A percentile compares a stretch with the other conserved stretches of the same genome.
Evolutionary conservation across 768 basidiomycete genomes (phyloP).

Genomic region (Fistulinella prunicolor): DNA sequence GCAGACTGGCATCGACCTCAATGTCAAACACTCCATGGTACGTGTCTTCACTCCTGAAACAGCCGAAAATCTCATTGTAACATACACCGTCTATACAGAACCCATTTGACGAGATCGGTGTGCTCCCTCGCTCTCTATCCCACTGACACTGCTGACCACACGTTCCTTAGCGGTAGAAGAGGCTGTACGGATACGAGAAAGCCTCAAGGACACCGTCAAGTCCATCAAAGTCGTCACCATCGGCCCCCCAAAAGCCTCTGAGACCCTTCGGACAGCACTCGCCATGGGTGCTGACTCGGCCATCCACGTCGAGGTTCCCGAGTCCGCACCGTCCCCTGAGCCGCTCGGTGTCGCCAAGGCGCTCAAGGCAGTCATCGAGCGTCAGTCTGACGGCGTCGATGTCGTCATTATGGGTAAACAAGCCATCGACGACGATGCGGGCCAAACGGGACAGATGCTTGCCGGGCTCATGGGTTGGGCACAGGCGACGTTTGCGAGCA

Average conservation of each 20-base stretch:
- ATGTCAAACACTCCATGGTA: constrained; percentile 99
- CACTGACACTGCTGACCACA: too few relatives aligned
- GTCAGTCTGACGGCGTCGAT: constrained; percentile 62
- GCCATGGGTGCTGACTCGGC: constrained; percentile 97
- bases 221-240: constrained; percentile 93
- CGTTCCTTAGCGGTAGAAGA: constrained; percentile 98
- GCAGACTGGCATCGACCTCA: constrained; percentile 93
- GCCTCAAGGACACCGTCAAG: constrained; percentile 69
- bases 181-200: constrained; percentile 90
- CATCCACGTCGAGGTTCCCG: constrained; percentile 85
- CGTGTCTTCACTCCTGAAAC: constrained; percentile 19
- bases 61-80: too few relatives aligned
- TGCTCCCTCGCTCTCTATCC: background rate
- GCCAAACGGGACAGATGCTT: constrained; percentile 96
- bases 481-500: constrained; percentile 94
- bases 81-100: constrained; percentile 55
- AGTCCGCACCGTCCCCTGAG: constrained; percentile 71
- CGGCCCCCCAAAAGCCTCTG: constrained; percentile 84
- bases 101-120: constrained; percentile 98
- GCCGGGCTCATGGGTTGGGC: constrained; percentile 90
- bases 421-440: constrained; percentile 95
- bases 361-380: constrained; percentile 70
- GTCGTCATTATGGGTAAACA: constrained; percentile 97
- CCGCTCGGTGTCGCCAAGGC: constrained; percentile 90
- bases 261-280: constrained; percentile 91